A percentile compares a stretch with the other conserved stretches of the same genome.
Conservation (phyloP, 2,329 filamentous ascomycete species). For the Cryphonectria nitschkei region DNA sequence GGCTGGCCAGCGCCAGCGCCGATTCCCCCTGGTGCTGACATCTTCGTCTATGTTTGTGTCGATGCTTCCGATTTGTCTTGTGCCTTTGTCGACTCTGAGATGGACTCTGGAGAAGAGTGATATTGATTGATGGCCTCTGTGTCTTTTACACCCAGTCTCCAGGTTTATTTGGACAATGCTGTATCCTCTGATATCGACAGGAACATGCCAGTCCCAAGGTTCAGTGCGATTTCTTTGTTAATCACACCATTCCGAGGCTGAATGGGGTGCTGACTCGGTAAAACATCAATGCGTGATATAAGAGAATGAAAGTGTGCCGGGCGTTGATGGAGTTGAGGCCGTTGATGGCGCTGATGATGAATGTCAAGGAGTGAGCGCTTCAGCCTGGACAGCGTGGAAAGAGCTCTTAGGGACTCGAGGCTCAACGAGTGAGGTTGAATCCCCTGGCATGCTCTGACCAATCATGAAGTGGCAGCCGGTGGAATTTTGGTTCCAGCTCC, state of each 20-base stretch:
- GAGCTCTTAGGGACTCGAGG: background rate
- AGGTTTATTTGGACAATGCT: background rate
- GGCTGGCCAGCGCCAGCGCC: slow-evolving; percentile 20
- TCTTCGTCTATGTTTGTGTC: background rate
- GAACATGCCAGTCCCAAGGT: background rate
- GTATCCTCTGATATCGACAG: background rate
- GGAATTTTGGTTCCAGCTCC: slow-evolving; percentile 19
- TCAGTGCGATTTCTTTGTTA: background rate
- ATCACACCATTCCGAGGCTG: background rate
- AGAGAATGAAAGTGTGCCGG: too few species aligned
- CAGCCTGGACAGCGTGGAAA: background rate
- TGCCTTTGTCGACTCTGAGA: too few species aligned
- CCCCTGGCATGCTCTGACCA: slow-evolving; percentile 5
- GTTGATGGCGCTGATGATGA: background rate
- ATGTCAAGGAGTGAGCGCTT: background rate
- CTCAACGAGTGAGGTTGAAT: slow-evolving; percentile 10
- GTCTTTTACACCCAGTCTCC: background rate
- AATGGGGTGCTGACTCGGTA: background rate
- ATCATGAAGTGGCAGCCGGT: background rate
- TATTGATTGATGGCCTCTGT: background rate
- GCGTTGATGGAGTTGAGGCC: background rate
- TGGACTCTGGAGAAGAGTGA: background rate
- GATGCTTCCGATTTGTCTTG: background rate
- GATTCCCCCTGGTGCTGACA: slow-evolving; percentile 22
- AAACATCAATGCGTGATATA: background rate